Conservation (phyloP, 768 basidiomycete species). For the Calvatia gigantea region DNA sequence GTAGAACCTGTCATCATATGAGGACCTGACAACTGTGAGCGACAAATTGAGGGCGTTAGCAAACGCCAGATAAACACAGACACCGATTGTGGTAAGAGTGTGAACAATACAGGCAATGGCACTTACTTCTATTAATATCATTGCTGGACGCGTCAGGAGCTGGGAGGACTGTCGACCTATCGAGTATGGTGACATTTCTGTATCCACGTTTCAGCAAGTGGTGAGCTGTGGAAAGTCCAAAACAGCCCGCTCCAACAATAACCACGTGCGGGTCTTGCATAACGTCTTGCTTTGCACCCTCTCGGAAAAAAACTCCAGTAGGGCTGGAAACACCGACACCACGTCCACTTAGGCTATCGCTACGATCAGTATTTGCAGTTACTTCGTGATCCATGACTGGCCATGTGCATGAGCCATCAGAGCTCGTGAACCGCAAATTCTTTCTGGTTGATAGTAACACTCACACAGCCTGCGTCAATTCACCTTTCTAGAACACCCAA, state of each 20-base stretch:
- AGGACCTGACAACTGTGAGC: slow-evolving; percentile 64
- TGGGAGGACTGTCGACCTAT: slow-evolving; percentile 64
- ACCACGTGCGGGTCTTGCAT: slow-evolving; percentile 33
- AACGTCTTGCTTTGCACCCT: not conserved
- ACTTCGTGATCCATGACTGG: no score
- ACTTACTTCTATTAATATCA: slow-evolving; percentile 48
- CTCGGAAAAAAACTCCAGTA: not conserved
- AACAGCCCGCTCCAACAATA: slow-evolving; percentile 81
- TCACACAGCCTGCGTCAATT: not conserved
- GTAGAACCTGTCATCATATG: slow-evolving; percentile 70
- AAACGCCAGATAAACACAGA: no score
- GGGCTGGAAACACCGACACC: not conserved
- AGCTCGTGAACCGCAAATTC: no score
- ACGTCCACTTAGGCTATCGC: not conserved
- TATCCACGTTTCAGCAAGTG: slow-evolving; percentile 73
- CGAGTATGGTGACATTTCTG: slow-evolving; percentile 68
- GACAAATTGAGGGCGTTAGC: not conserved
- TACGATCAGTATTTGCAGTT: not conserved
- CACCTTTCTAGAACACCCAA: no score
- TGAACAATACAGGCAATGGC: not conserved
- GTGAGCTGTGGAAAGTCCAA: slow-evolving; percentile 84
- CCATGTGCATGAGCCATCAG: no score
- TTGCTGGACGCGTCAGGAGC: slow-evolving; percentile 78
- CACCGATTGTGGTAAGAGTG: not conserved
- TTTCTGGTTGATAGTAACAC: not conserved